A percentile compares a stretch with the other conserved stretches of the same genome.
These are phyloP conservation scores for Cadophora gregata DNA, from an alignment of 2,329 filamentous ascomycete genomes.

Conservation along the genomic window DNA sequence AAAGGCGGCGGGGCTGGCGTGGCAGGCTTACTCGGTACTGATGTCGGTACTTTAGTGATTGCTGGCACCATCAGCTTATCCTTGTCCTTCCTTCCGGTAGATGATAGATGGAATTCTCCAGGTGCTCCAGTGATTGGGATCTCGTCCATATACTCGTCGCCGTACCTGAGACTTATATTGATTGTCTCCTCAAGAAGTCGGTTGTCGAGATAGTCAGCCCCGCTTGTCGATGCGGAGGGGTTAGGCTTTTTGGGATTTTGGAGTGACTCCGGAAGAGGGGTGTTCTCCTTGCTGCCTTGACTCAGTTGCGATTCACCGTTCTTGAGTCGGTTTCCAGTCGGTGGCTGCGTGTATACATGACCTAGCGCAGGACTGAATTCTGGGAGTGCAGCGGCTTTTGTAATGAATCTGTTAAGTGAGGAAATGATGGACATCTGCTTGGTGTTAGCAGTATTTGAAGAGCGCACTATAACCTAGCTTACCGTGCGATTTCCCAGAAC, in stretches of 20 bases:
- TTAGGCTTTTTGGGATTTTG: constrained; percentile 34
- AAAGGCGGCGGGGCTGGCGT: constrained; percentile 33
- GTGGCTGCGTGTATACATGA: constrained; percentile 43
- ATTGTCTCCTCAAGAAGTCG: constrained; percentile 60
- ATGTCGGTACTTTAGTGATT: constrained; percentile 28
- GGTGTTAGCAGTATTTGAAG: constrained; percentile 12
- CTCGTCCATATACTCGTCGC: constrained; percentile 70
- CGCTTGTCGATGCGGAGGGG: constrained; percentile 29
- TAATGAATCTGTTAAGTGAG: constrained; percentile 44
- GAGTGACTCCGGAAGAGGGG: constrained; percentile 52
- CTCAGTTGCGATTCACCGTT: constrained; percentile 34
- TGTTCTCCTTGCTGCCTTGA: constrained; percentile 46
- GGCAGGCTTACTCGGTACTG: constrained; percentile 28
- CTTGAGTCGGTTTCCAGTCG: constrained; percentile 30
- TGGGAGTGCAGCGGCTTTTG: constrained; percentile 43
- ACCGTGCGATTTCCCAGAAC: constrained; percentile 65
- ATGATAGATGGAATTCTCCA: constrained; percentile 68
- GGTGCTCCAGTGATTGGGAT: constrained; percentile 71
- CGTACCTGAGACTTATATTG: constrained; percentile 61
- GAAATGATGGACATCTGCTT: constrained; percentile 35
- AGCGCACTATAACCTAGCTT: constrained; percentile 36
- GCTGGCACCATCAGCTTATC: constrained; percentile 37
- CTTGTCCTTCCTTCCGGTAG: constrained; percentile 56
- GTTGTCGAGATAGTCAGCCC: constrained; percentile 38
- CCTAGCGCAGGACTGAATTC: constrained; percentile 59